These are phyloP conservation scores for Planoprotostelium fungivorum DNA, from an alignment of 78 protist genomes.

Conservation along the genomic window DNA sequence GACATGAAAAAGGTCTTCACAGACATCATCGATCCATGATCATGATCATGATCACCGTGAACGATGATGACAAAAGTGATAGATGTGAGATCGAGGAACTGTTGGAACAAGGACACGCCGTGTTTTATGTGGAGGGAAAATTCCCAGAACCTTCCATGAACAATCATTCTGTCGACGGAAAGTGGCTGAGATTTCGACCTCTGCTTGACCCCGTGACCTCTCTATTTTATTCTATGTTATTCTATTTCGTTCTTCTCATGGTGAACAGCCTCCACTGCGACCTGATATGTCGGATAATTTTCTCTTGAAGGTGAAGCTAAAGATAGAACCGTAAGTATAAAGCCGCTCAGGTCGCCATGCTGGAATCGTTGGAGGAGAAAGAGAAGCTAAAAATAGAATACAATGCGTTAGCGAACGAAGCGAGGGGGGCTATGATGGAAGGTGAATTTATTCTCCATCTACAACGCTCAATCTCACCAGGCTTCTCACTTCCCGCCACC, in stretches of 20 bases:
- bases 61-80: not conserved
- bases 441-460: not conserved
- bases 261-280: not conserved
- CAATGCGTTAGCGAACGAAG: not conserved
- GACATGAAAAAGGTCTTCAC: too few relatives aligned
- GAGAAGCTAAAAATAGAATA: not conserved
- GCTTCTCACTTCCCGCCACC: not conserved
- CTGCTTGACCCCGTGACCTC: not conserved
- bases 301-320: not conserved
- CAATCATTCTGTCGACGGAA: not conserved
- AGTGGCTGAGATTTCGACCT: not conserved
- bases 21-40: not conserved
- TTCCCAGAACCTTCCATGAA: not conserved
- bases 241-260: not conserved
- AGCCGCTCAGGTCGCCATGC: not conserved
- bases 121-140: not conserved
- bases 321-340: not conserved
- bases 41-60: not conserved
- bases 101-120: not conserved
- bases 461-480: not conserved
- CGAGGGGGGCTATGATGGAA: not conserved
- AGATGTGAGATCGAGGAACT: not conserved
- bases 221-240: not conserved
- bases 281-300: not conserved
- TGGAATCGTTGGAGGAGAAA: not conserved